A percentile compares a stretch with the other conserved stretches of the same genome.
phyloP scores from a whole-genome alignment of 371 early-diverging fungal genomes.

The Mortierella sp. region DNA sequence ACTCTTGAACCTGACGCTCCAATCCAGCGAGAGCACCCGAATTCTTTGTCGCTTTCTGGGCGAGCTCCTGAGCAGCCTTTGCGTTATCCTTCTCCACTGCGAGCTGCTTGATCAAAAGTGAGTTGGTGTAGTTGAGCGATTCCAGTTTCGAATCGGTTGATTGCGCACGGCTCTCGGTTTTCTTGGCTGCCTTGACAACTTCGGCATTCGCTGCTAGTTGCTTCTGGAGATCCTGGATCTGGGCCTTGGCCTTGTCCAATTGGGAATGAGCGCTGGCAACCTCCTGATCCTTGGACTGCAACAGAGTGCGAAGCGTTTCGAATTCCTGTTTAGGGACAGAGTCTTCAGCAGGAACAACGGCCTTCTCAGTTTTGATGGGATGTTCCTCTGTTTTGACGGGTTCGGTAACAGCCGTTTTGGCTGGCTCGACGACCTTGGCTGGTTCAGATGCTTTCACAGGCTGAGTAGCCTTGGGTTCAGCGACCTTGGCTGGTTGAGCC shows the following conservation, averaged over 20 bases:
- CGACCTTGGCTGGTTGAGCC: neutral
- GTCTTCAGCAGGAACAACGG: conserved; percentile 14
- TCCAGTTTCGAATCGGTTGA: conserved; percentile 50
- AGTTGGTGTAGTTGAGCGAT: conserved; percentile 55
- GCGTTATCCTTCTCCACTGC: conserved; percentile 46
- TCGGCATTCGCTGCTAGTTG: conserved; percentile 39
- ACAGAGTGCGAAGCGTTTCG: conserved; percentile 28
- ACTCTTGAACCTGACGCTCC: conserved; percentile 4
- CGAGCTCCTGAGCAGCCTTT: conserved; percentile 36
- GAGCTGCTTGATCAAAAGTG: conserved; percentile 54
- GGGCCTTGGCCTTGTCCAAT: conserved; percentile 29
- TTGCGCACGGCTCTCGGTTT: conserved; percentile 46
- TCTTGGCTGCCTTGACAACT: conserved; percentile 45
- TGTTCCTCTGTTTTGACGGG: conserved; percentile 15
- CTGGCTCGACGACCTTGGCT: conserved; percentile 9
- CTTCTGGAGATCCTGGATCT: conserved; percentile 39
- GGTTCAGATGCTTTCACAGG: conserved; percentile 13
- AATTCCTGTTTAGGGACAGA: conserved; percentile 34
- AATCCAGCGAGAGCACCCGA: conserved; percentile 6
- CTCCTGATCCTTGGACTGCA: conserved; percentile 33
- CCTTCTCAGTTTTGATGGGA: conserved; percentile 5
- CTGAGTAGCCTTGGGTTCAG: neutral
- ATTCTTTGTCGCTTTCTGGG: conserved; percentile 28
- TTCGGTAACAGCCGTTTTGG: conserved; percentile 3
- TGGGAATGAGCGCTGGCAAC: conserved; percentile 18